A percentile compares a stretch with the other conserved stretches of the same genome.
These are phyloP conservation scores for Bipolaris gigantea DNA, from an alignment of 2,329 filamentous ascomycete species.

Conservation along the genomic window DNA sequence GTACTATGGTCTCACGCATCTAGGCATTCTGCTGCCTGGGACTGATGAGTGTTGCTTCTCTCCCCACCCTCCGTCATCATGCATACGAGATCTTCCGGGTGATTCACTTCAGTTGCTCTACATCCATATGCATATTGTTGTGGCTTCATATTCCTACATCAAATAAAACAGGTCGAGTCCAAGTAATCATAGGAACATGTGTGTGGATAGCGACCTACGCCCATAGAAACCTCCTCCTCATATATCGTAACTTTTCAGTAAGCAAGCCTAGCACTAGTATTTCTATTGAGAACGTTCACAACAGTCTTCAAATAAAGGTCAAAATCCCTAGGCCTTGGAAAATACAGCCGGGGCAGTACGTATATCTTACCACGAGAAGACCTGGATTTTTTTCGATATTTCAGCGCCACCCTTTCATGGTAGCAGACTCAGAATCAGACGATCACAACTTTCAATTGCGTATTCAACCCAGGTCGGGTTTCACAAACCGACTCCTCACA, in stretches of 20 bases:
- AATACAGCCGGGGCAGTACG: conserved; percentile 17
- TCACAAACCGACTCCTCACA: conserved; percentile 8
- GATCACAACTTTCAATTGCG: conserved; percentile 9
- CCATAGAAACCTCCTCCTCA: conserved; percentile 11
- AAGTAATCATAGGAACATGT: conserved; percentile 7
- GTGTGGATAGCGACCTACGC: conserved; percentile 9
- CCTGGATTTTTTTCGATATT: conserved; percentile 14
- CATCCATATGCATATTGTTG: conserved; percentile 11
- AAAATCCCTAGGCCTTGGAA: conserved; percentile 14
- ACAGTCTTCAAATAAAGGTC: conserved; percentile 13
- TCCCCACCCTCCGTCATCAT: neutral
- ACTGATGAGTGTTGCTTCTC: conserved; percentile 7
- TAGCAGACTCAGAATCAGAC: conserved; percentile 1
- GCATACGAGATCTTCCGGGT: conserved; percentile 11
- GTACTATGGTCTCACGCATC: neutral
- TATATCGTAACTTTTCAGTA: conserved; percentile 20
- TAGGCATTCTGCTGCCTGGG: conserved; percentile 4
- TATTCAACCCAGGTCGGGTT: conserved; percentile 15
- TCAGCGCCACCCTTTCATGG: conserved; percentile 20
- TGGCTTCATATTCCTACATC: conserved; percentile 10
- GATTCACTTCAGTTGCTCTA: conserved; percentile 12
- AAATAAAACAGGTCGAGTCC: conserved; percentile 1
- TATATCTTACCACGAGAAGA: conserved; percentile 17
- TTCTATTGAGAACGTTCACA: conserved; percentile 10
- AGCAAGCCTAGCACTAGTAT: conserved; percentile 11